Evolutionary conservation across 208 protist species (phyloP).

Genomic region (Strigomonas culicis): DNA sequence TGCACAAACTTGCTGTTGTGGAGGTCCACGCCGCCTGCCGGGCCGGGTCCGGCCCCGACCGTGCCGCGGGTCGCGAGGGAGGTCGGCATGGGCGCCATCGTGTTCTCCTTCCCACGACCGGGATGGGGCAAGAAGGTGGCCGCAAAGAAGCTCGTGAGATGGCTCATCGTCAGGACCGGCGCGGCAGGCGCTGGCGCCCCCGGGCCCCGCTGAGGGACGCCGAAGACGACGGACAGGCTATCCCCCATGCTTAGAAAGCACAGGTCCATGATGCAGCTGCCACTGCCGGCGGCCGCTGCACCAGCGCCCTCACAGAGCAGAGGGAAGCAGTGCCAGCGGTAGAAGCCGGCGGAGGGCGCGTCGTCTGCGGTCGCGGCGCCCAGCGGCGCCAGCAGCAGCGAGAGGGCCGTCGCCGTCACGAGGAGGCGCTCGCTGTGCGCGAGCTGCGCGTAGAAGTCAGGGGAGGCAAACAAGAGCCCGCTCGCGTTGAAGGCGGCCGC

Average conservation of each 20-base stretch:
- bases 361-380: not conserved
- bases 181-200: too few species aligned
- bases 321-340: not conserved
- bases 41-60: too few species aligned
- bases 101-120: too few species aligned
- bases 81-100: too few species aligned
- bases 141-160: constrained; percentile 20
- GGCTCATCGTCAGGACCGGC: too few species aligned
- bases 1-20: too few species aligned
- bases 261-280: not conserved
- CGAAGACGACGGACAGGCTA: constrained; percentile 2
- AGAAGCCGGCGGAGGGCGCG: not conserved
- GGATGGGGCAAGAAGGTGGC: too few species aligned
- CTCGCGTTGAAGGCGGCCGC: constrained; percentile 51
- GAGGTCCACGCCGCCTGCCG: too few species aligned
- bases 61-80: too few species aligned
- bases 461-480: constrained; percentile 50
- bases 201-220: not conserved
- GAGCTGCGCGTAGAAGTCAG: constrained; percentile 24
- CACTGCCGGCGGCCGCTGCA: too few species aligned
- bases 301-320: too few species aligned
- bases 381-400: not conserved
- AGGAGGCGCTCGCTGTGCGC: constrained; percentile 36
- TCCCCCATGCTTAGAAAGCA: not conserved
- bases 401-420: constrained; percentile 44